Evolutionary conservation across 495 filamentous ascomycete genomes (phyloP), one percentile per base, ranked within the genome.

Genomic region (Acidiella bohemica): DNA sequence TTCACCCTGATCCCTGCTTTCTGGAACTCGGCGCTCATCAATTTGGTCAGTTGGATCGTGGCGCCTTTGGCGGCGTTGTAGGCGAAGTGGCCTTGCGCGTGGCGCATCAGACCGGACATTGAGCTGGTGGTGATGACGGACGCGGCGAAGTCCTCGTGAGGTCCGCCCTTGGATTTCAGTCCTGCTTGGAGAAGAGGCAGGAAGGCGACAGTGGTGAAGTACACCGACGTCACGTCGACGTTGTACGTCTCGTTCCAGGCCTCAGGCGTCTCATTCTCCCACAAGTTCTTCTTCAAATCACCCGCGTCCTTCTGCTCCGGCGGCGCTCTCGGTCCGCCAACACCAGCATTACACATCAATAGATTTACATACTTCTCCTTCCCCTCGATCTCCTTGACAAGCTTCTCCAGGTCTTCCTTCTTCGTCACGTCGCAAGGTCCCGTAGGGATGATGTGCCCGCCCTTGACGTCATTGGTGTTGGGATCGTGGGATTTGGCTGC

Each of bases 11-110:
- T 53, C 7, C 56, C 46, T 1, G 58, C 27, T 39, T 62, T 64
- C 46, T 63, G 57, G 36, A 70, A 70, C 46, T 68, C 66, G 1
- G 63, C 53, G 16, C 54, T 59, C 66, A 70, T 67, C 10, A 68
- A 49, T 43, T 62, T 62, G 10, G 59, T 58, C 6, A 63, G 46
- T 18, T 65, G 62, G 1, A 64, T 56, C 1, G 62, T 62, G 12
- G 42, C 61, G 20, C 53, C 62, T 42, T 65, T 64, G 27, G 62
- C 62, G 9, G 62, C 50, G 37, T 64, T 65, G 55, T 65, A 65
- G 0, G 45, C 38, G 57, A 65, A 65, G 38, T 65, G 62, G 27
- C 58, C 62, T 37, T 65, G 61, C 8, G 61, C 39, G 29, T 64
- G 34, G 0, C 61, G 41, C 59, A 64, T 64, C 18, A 65, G 51